Evolutionary conservation across 2,329 filamentous ascomycete genomes (phyloP).

Genomic region (Diplodia seriata): DNA sequence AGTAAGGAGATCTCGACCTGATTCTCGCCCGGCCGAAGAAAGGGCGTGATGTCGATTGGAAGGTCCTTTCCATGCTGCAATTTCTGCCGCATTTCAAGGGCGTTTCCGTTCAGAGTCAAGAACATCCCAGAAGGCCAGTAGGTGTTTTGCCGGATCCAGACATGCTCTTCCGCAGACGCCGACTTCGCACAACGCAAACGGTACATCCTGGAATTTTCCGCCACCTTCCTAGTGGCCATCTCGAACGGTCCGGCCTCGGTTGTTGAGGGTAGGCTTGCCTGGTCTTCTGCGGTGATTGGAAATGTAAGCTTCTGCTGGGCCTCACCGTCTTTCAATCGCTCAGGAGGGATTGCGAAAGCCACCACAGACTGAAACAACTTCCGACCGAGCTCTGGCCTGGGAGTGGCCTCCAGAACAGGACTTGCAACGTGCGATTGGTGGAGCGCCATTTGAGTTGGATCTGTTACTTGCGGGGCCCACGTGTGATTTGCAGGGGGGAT

Average conservation of each 20-base stretch:
- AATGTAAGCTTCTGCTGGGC: conserved; percentile 8
- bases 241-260: background rate
- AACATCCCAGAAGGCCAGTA: conserved; percentile 74
- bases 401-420: conserved; percentile 52
- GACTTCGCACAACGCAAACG: conserved; percentile 71
- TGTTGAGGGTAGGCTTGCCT: conserved; percentile 46
- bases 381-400: background rate
- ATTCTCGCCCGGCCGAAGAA: conserved; percentile 68
- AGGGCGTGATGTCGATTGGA: conserved; percentile 73
- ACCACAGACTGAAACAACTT: conserved; percentile 65
- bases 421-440: conserved; percentile 66
- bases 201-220: conserved; percentile 59
- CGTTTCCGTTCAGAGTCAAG: conserved; percentile 68
- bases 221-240: background rate
- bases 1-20: conserved; percentile 58
- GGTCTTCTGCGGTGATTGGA: conserved; percentile 42
- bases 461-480: conserved; percentile 31
- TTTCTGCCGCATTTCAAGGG: conserved; percentile 68
- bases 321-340: conserved; percentile 39
- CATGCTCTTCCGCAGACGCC: conserved; percentile 51
- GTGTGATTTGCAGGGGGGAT: conserved; percentile 47
- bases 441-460: conserved; percentile 58
- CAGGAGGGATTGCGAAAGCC: conserved; percentile 59
- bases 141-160: conserved; percentile 70
- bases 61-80: conserved; percentile 76